Base-by-base conservation (phyloP, 169 alveolate species). In the Babesia divergens region DNA sequence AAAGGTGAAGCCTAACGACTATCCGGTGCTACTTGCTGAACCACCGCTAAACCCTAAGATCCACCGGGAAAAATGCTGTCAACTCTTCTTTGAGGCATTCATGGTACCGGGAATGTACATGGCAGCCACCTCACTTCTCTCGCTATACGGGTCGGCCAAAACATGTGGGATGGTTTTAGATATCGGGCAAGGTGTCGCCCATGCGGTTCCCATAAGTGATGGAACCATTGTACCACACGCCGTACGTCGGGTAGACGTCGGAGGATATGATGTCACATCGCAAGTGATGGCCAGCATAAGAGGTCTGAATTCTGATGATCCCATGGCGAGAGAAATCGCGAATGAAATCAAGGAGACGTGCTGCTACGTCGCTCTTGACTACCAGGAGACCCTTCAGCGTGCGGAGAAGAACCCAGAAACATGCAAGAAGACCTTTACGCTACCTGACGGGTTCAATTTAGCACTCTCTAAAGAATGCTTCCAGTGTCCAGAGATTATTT, bases 111-210 rank as follows among this genome's bases (percentile, higher is more conserved):
- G 94, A 28, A 84, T 95, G 43, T 94, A 86, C 82, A 84, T 94
- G 42, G 91, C 93, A 2, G 90, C 94, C 46, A 89, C 94, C 42
- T 97, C 98, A 26, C 94, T 93, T 4, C 90, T 95, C 11, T 90
- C 97, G 18, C 86, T 94, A 42, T 95, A 94, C 69, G 93, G 97
- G 14, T 84, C 95, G 24, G 94, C 96, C 22, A 90, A 94, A 77
- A 94, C 97, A 54, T 92, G 96, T 34, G 98, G 98, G 54, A 81
- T 95, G 37, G 98, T 94, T 14, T 70, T 94, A 24, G 98, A 95
- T 53, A 84, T 94, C 50, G 98, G 98, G 16, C 97, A 94, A 83
- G 98, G 97, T 51, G 97, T 92, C 8, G 90, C 97, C 47, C 96
- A 91, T 65, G 86, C 94, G 28, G 97, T 95, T 13, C 98, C 98